These are phyloP conservation scores for Lodderomyces margitis DNA, from an alignment of 1,139 yeast genomes.

Conservation along the genomic window DNA sequence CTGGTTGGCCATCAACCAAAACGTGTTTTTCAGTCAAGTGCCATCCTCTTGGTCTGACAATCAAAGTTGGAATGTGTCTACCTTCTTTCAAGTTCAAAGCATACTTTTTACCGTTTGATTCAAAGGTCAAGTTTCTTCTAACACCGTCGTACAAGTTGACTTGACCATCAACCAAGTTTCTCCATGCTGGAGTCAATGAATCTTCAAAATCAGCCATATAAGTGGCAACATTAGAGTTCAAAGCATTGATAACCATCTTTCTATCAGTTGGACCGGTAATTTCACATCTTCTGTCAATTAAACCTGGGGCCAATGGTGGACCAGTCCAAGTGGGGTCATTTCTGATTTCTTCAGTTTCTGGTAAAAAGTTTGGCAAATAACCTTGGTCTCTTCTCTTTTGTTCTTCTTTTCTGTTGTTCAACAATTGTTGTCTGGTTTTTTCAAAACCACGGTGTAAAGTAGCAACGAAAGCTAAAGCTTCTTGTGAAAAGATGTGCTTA, in stretches of 20 bases:
- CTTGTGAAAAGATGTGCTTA: conserved; percentile 61
- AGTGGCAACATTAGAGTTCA: conserved; percentile 84
- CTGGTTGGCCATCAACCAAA: conserved; percentile 70
- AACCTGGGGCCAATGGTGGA: conserved; percentile 72
- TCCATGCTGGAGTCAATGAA: conserved; percentile 95
- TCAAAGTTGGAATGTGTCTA: conserved; percentile 59
- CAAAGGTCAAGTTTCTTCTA: conserved; percentile 60
- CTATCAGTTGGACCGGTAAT: conserved; percentile 90
- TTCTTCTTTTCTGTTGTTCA: conserved; percentile 56
- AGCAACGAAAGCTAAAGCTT: conserved; percentile 71
- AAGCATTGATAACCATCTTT: conserved; percentile 91
- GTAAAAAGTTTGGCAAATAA: conserved; percentile 67
- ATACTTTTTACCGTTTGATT: conserved; percentile 60
- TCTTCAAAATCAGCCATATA: conserved; percentile 97
- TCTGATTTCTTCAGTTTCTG: conserved; percentile 68
- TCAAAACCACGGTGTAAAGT: conserved; percentile 73
- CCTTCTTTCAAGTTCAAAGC: conserved; percentile 52
- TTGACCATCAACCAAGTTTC: conserved; percentile 83
- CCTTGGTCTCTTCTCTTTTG: conserved; percentile 68
- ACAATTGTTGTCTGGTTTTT: conserved; percentile 55
- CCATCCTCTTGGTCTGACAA: conserved; percentile 88
- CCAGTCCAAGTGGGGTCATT: conserved; percentile 79
- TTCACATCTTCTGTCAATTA: conserved; percentile 77
- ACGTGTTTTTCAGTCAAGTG: conserved; percentile 75
- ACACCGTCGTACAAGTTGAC: conserved; percentile 88